Base-by-base conservation (phyloP, 257 asterid species). In the Solanum rostratum region DNA sequence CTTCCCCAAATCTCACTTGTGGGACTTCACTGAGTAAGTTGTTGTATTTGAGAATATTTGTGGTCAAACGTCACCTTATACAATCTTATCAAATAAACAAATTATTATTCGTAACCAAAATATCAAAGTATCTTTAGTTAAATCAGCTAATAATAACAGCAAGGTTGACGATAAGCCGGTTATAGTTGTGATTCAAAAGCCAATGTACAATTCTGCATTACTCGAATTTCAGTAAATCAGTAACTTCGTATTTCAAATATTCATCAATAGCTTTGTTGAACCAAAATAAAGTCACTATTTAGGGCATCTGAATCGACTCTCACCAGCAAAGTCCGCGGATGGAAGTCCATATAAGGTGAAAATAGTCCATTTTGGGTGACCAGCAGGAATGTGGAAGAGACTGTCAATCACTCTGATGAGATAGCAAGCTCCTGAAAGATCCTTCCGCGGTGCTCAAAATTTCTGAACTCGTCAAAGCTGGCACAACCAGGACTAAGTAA, bases 381-480 rank as follows among this genome's bases (percentile, higher is more conserved):
- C 80, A 27, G 30, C 43, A 57, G n/a, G 29, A 45, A 81, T 1
- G 22, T 9, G 80, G 45, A 70, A 43, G 54, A 70, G 79, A 70
- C 20, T 53, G 54, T 41, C 54, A 43, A 33, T 71, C 80, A 71
- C 37, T 71, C 30, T 41, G 24, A 30, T 18, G 86, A 81, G 84
- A 84, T 46, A 57, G 88, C 89, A 57, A 89, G 74, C 85, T 89
- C 89, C 57, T 86, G 87, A 79, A 89, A 89, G 83, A 71, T 82
- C 81, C 88, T 54, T 37, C 90, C 88, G 65, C 90, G 81, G 27
- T 88, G 90, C 87, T 89, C 89, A 30, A 89, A 89, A 65, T 88
- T 88, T 49, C 55, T 84, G 85, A 88, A 89, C 88, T 86, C 90
- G 30, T 89, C 92, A 69, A 89, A 89, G 69, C 90, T 89, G 43